Percentiles rank a stretch among this genome's conserved stretches.
Evolutionary conservation across 1,284 basidiomycete genomes (phyloP).

Genomic region (Ustilago sp.): DNA sequence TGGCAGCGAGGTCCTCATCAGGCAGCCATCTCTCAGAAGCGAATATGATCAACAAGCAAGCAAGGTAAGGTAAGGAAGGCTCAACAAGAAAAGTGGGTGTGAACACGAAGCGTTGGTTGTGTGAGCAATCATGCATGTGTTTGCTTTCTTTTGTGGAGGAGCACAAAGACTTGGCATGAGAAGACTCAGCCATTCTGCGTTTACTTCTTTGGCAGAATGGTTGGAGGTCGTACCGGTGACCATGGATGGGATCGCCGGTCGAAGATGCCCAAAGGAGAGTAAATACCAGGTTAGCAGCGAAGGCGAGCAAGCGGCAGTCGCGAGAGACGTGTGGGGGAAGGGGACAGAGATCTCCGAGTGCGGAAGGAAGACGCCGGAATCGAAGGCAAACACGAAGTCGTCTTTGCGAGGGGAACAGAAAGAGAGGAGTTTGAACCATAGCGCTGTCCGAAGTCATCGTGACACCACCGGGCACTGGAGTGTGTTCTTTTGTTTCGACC

Average conservation of each 20-base stretch:
- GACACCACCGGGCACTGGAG: neutral
- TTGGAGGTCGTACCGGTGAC: conserved; percentile 2
- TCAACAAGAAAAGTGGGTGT: conserved; percentile 1
- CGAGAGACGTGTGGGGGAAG: neutral
- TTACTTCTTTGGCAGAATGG: neutral
- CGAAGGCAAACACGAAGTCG: neutral
- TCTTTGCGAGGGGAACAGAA: neutral
- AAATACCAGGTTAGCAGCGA: too few species aligned
- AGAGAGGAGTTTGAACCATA: conserved; percentile 1
- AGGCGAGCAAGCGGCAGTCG: neutral
- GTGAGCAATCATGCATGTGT: neutral
- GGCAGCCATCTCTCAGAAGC: neutral
- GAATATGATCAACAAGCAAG: neutral
- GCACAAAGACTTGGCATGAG: neutral
- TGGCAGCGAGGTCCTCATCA: neutral
- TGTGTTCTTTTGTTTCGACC: conserved; percentile 3
- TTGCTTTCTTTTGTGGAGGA: neutral
- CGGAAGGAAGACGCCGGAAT: conserved; percentile 2
- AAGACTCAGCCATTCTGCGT: neutral
- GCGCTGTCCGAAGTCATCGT: neutral
- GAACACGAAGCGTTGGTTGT: neutral
- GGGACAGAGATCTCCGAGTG: conserved; percentile 1
- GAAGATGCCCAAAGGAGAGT: neutral
- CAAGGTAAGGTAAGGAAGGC: conserved; percentile 4
- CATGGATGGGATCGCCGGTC: neutral